These are phyloP conservation scores for Cryptosporidium parvum DNA, from an alignment of 169 alveolate genomes.

Conservation along the genomic window DNA sequence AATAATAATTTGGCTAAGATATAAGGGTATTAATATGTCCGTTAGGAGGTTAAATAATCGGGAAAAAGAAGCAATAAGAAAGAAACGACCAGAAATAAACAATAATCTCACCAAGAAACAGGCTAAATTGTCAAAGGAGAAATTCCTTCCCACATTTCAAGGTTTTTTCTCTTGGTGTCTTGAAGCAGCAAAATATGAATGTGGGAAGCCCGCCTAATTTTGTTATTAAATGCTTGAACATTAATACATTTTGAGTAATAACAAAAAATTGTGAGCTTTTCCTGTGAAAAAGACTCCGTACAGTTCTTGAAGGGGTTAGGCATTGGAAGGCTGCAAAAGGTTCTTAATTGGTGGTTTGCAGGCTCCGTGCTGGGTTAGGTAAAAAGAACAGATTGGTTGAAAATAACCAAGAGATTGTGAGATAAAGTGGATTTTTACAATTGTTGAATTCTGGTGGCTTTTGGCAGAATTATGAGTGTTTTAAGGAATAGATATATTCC, in stretches of 20 bases:
- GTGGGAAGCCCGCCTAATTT: conserved; percentile 1
- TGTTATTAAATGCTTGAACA: background rate
- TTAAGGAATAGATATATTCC: background rate
- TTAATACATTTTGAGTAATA: background rate
- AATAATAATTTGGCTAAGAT: background rate
- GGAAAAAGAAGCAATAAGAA: no score
- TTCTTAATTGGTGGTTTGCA: background rate
- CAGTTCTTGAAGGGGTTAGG: background rate
- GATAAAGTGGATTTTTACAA: background rate
- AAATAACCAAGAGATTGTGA: background rate
- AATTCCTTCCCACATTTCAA: background rate
- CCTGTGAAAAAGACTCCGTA: background rate
- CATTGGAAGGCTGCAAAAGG: background rate
- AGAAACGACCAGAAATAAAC: no score
- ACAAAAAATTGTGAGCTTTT: background rate
- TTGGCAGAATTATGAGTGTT: background rate
- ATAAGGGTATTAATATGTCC: background rate
- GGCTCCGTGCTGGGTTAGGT: background rate
- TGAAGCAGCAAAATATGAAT: background rate
- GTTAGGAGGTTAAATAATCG: background rate
- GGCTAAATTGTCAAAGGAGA: background rate
- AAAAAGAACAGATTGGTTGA: background rate
- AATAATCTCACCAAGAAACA: background rate
- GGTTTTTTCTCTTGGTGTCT: no score
- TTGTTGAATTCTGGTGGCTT: background rate